A percentile compares a stretch with the other conserved stretches of the same genome.
phyloP scores from a whole-genome alignment of 805 yeast species.

The Zygosaccharomyces rouxii region DNA sequence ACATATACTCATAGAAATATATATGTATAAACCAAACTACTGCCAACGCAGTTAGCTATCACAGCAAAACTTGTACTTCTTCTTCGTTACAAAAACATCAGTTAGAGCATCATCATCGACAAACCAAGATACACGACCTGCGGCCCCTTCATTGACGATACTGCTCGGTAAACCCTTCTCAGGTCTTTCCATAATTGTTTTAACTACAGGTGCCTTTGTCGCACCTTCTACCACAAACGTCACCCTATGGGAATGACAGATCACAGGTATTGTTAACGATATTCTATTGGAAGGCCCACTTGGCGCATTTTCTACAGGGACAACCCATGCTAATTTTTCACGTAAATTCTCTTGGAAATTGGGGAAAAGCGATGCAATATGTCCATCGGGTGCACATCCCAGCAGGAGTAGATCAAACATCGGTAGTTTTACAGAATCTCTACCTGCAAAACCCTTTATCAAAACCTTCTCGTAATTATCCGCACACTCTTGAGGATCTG shows the following conservation, averaged over 20 bases:
- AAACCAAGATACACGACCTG: conserved; percentile 92
- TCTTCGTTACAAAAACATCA: conserved; percentile 50
- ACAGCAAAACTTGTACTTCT: conserved; percentile 21
- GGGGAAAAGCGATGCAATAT: conserved; percentile 89
- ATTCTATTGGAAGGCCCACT: conserved; percentile 78
- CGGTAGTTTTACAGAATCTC: conserved; percentile 93
- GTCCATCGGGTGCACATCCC: conserved; percentile 99
- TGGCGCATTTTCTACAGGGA: conserved; percentile 86
- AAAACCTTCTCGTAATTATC: conserved; percentile 85
- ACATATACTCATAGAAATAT: neutral
- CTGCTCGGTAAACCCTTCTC: conserved; percentile 91
- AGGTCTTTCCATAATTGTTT: conserved; percentile 89
- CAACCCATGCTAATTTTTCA: conserved; percentile 89
- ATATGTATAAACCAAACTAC: neutral
- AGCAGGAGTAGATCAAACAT: conserved; percentile 85
- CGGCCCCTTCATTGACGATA: conserved; percentile 88
- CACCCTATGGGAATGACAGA: conserved; percentile 84
- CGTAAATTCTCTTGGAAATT: conserved; percentile 72
- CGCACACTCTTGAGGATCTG: conserved; percentile 88
- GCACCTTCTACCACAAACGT: conserved; percentile 94
- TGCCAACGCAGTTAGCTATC: conserved; percentile 1
- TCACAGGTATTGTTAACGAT: conserved; percentile 86
- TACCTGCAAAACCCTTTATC: conserved; percentile 87
- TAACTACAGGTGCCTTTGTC: conserved; percentile 85
- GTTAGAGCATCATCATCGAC: conserved; percentile 87